These are phyloP conservation scores for Echites panduratus DNA, from an alignment of 257 asterid genomes.

Conservation along the genomic window DNA sequence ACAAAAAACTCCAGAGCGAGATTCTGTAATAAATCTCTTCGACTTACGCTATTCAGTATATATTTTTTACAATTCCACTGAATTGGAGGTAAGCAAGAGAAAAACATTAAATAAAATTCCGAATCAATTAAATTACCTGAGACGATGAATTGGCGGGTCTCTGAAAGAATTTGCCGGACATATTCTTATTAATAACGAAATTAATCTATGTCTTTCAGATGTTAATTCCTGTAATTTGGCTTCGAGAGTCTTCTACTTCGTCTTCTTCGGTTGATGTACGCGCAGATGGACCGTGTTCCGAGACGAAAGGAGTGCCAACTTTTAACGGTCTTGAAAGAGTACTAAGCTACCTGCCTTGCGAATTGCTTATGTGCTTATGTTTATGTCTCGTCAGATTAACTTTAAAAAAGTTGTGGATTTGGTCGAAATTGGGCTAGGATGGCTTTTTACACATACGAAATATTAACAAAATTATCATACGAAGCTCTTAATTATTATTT, in stretches of 20 bases:
- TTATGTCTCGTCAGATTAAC: neutral
- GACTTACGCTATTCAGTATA: neutral
- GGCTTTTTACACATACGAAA: too few relatives aligned
- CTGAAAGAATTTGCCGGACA: conserved; percentile 54
- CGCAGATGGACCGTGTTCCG: neutral
- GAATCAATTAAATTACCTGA: conserved; percentile 40
- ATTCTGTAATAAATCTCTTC: neutral
- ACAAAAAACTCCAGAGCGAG: neutral
- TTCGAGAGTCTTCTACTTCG: neutral
- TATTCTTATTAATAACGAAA: conserved; percentile 1
- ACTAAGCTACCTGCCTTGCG: neutral
- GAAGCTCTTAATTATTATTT: too few relatives aligned
- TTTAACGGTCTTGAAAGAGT: neutral
- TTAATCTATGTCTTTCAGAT: neutral
- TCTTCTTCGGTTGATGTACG: neutral
- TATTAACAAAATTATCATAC: too few relatives aligned
- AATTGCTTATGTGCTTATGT: neutral
- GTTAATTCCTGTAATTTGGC: neutral
- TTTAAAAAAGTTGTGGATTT: neutral
- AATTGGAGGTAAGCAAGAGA: neutral
- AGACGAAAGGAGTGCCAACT: neutral
- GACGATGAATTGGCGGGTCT: conserved; percentile 36
- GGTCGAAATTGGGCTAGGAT: neutral
- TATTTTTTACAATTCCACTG: neutral
- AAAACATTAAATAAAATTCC: neutral